Base-by-base conservation (phyloP, 225 moss, liverwort and hornwort species). In the Marchantia paleacea region DNA sequence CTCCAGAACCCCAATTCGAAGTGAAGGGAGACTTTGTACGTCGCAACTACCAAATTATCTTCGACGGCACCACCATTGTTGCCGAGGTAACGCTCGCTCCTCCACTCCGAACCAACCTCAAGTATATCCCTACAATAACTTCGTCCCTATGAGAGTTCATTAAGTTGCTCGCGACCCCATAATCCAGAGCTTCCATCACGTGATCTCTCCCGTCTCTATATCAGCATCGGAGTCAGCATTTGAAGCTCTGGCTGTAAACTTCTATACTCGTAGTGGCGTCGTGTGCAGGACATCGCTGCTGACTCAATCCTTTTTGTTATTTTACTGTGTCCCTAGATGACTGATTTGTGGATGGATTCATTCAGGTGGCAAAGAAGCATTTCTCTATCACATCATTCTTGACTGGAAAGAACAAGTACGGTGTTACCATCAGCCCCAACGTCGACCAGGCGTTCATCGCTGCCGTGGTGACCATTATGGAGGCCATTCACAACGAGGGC, bases 391-490 rank as follows among this genome's bases (percentile, higher is more conserved):
- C 49, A 22, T 1, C 18, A 7, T 49, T 48, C 5, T 14, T 72
- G 18, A 72, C 71, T 5, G 71, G 71, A 22, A 72, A 72, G 71
- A 72, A 72, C 71, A 50, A 72, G 24, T 87, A 84, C 60, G 87
- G 87, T 61, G 87, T 87, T 66, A 82, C 60, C 28, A 57, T 84
- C 55, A 79, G 65, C 29, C 52, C 78, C 5, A 62, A 76, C 6
- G 87, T 75, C 0, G 87, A 87, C 72, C 84, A 62, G 13, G 87
- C 87, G 0, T 81, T 87, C 65, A 76, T 87, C 0, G 79, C 84
- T 7, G 79, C 87, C 7, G 39, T 87, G 0, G 82, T 87, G 0
- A 31, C 67, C 0, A 67, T 87, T 50, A 73, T 87, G 50, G 68
- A 68, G 68, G 68, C 68, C 30, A 68, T 68, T 68, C 68, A 68